These are phyloP conservation scores for Phytopythium kandeliae DNA, from an alignment of 352 stramenopile genomes.

Conservation along the genomic window DNA sequence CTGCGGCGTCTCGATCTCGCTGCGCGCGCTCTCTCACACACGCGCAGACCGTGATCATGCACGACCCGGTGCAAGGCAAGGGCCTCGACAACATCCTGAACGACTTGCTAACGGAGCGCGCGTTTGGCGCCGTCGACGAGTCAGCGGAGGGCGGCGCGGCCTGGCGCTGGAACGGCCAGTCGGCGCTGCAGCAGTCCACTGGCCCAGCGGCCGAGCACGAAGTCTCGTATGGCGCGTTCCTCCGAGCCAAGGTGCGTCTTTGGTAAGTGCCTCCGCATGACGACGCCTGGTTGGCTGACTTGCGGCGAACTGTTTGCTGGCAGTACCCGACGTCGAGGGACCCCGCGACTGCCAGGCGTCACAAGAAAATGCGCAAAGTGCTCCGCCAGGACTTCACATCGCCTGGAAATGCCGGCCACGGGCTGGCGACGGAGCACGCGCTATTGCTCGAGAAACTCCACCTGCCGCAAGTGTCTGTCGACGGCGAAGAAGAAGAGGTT, in stretches of 20 bases:
- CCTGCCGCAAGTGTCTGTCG: slow-evolving; percentile 20
- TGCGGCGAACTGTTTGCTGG: too few species aligned
- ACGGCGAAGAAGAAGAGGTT: slow-evolving; percentile 4
- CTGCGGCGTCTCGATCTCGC: not conserved
- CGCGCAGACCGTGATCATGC: slow-evolving; percentile 73
- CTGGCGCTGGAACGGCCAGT: slow-evolving; percentile 46
- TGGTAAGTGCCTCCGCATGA: too few species aligned
- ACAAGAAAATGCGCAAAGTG: slow-evolving; percentile 62
- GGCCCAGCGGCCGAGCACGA: slow-evolving; percentile 1
- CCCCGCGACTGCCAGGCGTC: slow-evolving; percentile 28
- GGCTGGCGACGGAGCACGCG: slow-evolving; percentile 30
- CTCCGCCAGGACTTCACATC: slow-evolving; percentile 62
- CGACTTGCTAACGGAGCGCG: slow-evolving; percentile 62
- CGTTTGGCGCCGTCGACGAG: slow-evolving; percentile 21
- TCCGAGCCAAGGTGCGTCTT: slow-evolving; percentile 43
- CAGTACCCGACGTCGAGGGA: slow-evolving; percentile 59
- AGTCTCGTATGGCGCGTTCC: slow-evolving; percentile 58
- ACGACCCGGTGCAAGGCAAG: slow-evolving; percentile 77
- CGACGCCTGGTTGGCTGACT: too few species aligned
- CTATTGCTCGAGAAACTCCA: slow-evolving; percentile 41
- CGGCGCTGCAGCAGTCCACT: slow-evolving; percentile 8
- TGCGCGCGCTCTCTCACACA: too few species aligned
- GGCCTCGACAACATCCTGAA: slow-evolving; percentile 67
- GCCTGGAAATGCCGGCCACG: slow-evolving; percentile 38
- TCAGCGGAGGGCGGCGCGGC: slow-evolving; percentile 12